Evolutionary conservation across 257 asterid genomes (phyloP).

Genomic region (Salvia rosmarinus): DNA sequence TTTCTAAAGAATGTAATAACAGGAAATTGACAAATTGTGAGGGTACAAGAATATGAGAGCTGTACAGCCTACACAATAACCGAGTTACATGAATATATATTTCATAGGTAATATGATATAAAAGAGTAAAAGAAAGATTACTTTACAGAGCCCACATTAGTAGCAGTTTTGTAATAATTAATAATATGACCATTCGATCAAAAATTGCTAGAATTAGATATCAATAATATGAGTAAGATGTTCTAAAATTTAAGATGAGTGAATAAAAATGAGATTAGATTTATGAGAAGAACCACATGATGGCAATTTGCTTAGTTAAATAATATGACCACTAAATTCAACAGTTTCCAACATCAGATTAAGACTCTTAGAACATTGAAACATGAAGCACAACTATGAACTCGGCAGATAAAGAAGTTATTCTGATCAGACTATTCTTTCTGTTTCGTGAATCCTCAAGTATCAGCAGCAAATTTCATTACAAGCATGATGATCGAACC

Average conservation of each 20-base stretch:
- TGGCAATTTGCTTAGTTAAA: conserved; percentile 20
- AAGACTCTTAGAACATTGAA: not conserved
- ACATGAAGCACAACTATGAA: not conserved
- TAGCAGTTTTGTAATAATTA: not conserved
- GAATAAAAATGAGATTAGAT: not conserved
- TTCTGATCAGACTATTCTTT: not conserved
- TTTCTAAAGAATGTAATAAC: not conserved
- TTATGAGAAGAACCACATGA: not conserved
- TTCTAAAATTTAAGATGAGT: not conserved
- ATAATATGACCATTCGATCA: not conserved
- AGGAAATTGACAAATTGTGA: not conserved
- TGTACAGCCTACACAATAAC: not conserved
- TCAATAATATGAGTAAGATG: not conserved
- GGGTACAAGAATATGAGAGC: conserved; percentile 20
- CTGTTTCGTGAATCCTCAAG: not conserved
- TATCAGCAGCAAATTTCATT: not conserved
- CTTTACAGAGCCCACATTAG: not conserved
- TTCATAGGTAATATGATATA: not conserved
- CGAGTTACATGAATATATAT: not conserved
- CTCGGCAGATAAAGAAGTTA: not conserved
- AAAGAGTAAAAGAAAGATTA: not conserved
- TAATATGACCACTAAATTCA: conserved; percentile 1
- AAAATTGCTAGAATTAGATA: not conserved
- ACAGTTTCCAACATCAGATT: conserved; percentile 1
- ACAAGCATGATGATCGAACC: not conserved